Percentiles rank a stretch among this genome's conserved stretches.
phyloP scores from a whole-genome alignment of 176 grass and related monocot species.

The Bothriochloa decipiens region DNA sequence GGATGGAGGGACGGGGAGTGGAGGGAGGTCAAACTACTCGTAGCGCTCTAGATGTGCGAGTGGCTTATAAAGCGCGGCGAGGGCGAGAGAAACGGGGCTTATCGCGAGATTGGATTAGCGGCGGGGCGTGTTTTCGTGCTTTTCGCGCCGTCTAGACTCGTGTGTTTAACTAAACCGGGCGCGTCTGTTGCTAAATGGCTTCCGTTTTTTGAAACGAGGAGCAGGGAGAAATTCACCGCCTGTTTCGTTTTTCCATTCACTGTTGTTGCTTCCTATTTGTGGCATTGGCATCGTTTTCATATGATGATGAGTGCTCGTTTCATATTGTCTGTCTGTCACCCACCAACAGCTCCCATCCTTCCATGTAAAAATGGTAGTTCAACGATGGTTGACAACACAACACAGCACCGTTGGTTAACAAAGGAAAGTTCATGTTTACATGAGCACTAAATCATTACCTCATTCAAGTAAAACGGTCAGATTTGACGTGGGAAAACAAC shows the following conservation, averaged over 20 bases:
- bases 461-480: neutral
- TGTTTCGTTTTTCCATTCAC: neutral
- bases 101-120: neutral
- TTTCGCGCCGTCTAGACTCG: constrained; percentile 19
- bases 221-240: neutral
- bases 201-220: neutral
- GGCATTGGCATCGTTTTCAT: constrained; percentile 7
- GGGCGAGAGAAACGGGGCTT: neutral
- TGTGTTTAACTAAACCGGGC: neutral
- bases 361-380: neutral
- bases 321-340: neutral
- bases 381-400: neutral
- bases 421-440: neutral
- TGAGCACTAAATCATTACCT: neutral
- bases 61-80: constrained; percentile 36
- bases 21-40: constrained; percentile 27
- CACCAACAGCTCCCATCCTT: neutral
- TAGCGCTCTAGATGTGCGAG: neutral
- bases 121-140: constrained; percentile 13
- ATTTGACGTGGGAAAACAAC: neutral
- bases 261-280: neutral
- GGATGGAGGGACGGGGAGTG: neutral
- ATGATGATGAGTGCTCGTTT: neutral
- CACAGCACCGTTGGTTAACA: neutral
- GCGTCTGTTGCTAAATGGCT: neutral